These are phyloP conservation scores for Daedalea quercina DNA, from an alignment of 768 basidiomycete genomes.

Conservation along the genomic window DNA sequence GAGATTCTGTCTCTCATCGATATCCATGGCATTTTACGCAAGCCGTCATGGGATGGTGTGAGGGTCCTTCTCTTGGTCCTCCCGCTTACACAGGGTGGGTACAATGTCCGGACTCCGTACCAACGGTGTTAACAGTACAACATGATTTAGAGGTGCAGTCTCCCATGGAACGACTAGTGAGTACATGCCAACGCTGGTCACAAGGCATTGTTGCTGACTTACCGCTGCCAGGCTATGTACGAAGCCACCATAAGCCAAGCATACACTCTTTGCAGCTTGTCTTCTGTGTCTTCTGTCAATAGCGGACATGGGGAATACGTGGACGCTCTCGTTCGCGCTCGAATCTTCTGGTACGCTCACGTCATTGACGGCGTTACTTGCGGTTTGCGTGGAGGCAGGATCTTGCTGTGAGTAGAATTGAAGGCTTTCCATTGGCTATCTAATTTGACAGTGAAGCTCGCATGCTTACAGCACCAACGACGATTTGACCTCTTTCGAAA, in stretches of 20 bases:
- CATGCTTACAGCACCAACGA: slow-evolving; percentile 51
- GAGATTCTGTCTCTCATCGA: slow-evolving; percentile 81
- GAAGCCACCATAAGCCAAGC: slow-evolving; percentile 81
- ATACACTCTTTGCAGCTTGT: slow-evolving; percentile 61
- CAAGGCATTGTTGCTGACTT: slow-evolving; percentile 1
- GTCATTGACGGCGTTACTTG: slow-evolving; percentile 80
- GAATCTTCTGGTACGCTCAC: slow-evolving; percentile 88
- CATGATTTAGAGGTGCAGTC: slow-evolving; percentile 32
- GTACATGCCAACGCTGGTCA: slow-evolving; percentile 1
- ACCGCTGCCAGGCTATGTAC: slow-evolving; percentile 57
- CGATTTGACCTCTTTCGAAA: slow-evolving; percentile 69
- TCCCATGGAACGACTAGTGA: slow-evolving; percentile 37
- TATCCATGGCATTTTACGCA: slow-evolving; percentile 67
- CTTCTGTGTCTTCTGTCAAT: slow-evolving; percentile 37
- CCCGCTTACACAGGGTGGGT: slow-evolving; percentile 78
- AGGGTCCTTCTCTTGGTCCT: slow-evolving; percentile 70
- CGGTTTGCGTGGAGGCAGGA: slow-evolving; percentile 78
- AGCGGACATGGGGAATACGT: slow-evolving; percentile 50
- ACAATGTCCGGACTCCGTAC: not conserved
- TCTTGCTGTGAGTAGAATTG: slow-evolving; percentile 56
- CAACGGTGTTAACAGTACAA: slow-evolving; percentile 2
- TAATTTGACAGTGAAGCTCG: slow-evolving; percentile 1
- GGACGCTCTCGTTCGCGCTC: slow-evolving; percentile 54
- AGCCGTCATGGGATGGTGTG: slow-evolving; percentile 84
- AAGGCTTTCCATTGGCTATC: not conserved